Evolutionary conservation across 179 eudicot genomes (phyloP).

Genomic region (Actinidia chinensis): DNA sequence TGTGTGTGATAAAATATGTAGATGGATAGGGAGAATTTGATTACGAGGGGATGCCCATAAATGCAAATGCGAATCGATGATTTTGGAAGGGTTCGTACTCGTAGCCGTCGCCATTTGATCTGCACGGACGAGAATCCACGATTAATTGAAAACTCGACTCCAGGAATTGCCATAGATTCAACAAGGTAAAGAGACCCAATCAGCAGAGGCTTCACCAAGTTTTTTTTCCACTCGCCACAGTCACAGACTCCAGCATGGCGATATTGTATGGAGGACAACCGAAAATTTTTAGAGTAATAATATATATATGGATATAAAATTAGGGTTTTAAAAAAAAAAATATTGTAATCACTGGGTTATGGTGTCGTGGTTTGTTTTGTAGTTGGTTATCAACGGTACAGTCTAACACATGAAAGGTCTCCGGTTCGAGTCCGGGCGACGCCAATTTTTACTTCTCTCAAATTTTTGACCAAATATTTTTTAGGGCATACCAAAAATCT

Average conservation of each 20-base stretch:
- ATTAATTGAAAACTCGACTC: background rate
- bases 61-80: constrained; percentile 92
- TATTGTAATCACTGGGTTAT: too few species aligned
- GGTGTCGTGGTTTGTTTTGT: constrained; percentile 45
- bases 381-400: constrained; percentile 65
- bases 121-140: background rate
- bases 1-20: background rate
- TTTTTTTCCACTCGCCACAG: background rate
- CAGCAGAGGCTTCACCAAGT: constrained; percentile 5
- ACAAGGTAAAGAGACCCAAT: background rate
- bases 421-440: constrained; percentile 58
- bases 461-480: too few species aligned
- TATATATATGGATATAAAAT: too few species aligned
- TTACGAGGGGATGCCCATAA: constrained; percentile 91
- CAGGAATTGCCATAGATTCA: too few species aligned
- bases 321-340: too few species aligned
- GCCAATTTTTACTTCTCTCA: too few species aligned
- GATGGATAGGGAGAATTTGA: background rate
- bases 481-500: too few species aligned
- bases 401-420: constrained; percentile 64
- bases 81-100: constrained; percentile 25
- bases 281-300: too few species aligned
- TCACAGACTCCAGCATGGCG: too few species aligned
- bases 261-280: too few species aligned
- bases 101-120: constrained; percentile 30